These are phyloP conservation scores for Scheffersomyces quercinus DNA, from an alignment of 1,139 yeast genomes.

Conservation along the genomic window DNA sequence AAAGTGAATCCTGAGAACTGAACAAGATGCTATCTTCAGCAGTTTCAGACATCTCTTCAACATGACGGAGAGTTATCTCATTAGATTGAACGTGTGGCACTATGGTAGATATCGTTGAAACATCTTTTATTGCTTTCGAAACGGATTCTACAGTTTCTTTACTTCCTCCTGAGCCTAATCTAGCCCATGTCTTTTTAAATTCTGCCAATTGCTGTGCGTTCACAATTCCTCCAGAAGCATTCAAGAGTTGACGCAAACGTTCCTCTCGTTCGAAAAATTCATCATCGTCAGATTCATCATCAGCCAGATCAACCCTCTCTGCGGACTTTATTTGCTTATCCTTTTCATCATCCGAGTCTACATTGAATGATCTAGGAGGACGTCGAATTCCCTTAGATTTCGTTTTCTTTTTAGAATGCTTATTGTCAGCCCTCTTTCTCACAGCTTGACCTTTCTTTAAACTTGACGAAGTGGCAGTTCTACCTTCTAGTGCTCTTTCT, in stretches of 20 bases:
- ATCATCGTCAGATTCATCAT: conserved; percentile 68
- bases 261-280: conserved; percentile 62
- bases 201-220: conserved; percentile 36
- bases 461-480: conserved; percentile 2
- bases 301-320: conserved; percentile 61
- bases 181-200: conserved; percentile 41
- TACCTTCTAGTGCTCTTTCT: conserved; percentile 23
- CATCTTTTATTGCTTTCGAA: conserved; percentile 24
- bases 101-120: not conserved
- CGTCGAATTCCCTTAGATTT: conserved; percentile 12
- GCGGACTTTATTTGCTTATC: conserved; percentile 37
- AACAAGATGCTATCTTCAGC: too few species aligned
- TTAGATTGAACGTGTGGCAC: not conserved
- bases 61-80: not conserved
- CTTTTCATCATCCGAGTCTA: conserved; percentile 21
- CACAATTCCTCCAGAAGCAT: conserved; percentile 43
- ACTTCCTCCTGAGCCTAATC: conserved; percentile 21
- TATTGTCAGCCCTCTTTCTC: conserved; percentile 12
- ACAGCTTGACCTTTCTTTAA: conserved; percentile 21
- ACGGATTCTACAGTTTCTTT: conserved; percentile 19
- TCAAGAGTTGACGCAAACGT: conserved; percentile 44
- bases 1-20: not conserved
- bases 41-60: not conserved
- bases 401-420: conserved; percentile 2
- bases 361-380: conserved; percentile 18